Evolutionary conservation across 306 rosid genomes (phyloP), one percentile per base, ranked within the genome.

Genomic region (Castanea mollissima): DNA sequence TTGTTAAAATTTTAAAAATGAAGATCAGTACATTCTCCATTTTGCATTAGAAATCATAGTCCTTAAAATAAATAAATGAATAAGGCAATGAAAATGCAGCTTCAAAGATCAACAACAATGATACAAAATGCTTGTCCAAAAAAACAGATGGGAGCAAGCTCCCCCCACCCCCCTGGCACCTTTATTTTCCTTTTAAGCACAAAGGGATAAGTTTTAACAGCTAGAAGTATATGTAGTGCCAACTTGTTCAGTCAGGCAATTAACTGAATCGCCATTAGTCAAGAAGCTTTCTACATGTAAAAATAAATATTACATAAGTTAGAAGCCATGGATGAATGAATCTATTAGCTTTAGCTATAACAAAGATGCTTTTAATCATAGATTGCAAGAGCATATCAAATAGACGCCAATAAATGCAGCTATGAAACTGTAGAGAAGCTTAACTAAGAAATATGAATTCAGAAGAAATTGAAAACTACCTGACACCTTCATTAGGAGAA

Each of bases 401-500:
- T 49, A 49, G 54, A 49, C 0, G 16, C 54, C 54, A 49, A 49
- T 49, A 49, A 12, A 73, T 1, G 34, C 49, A 18, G 9, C 59
- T 51, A 64, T 19, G 38, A 60, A 60, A 71, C 20, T 34, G 38
- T 32, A 35, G 7, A 9, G 31, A 5, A 19, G 27, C 11, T 74
- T 23, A 19, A 44, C 38, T 49, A 71, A 41, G 55, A 71, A 65
- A 73, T 54, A 64, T 31, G 54, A 44, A 21, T 19, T 59, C 82
- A 82, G 70, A 73, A 70, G 19, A n/a, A 59, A 23, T 44, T 27
- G 54, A 65, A 73, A 76, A 76, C 76, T 87, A 96, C 99, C 99
- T 93, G 72, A 96, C 99, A 74, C 99, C 99, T 88, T 96, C 99
- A 64, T 96, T 97, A 57, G 92, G 92, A 81, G 98, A 93, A 55